phyloP scores from a whole-genome alignment of 2,329 filamentous ascomycete species.

The Cyphellophora europaea region DNA sequence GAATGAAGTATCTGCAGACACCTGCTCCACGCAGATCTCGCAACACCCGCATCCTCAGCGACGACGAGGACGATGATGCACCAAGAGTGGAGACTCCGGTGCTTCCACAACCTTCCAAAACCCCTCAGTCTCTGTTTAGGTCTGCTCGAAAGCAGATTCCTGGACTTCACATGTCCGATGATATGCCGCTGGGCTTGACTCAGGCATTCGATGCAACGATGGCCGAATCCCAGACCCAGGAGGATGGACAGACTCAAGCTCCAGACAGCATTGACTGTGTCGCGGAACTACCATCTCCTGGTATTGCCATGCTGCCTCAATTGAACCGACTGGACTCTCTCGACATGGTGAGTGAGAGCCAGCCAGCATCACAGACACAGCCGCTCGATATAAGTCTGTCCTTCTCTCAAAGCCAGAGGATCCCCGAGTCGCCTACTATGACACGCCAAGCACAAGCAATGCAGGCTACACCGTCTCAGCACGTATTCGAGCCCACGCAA shows the following conservation, averaged over 20 bases:
- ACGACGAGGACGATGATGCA: slow-evolving; percentile 52
- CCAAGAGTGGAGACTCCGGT: slow-evolving; percentile 14
- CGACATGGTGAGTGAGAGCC: slow-evolving; percentile 49
- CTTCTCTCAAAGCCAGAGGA: slow-evolving; percentile 51
- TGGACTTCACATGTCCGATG: slow-evolving; percentile 45
- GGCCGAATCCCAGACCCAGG: slow-evolving; percentile 44
- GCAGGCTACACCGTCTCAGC: slow-evolving; percentile 24
- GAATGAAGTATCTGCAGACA: slow-evolving; percentile 4
- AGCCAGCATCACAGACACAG: slow-evolving; percentile 34
- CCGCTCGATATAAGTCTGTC: slow-evolving; percentile 42
- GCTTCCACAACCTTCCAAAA: slow-evolving; percentile 23
- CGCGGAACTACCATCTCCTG: slow-evolving; percentile 41
- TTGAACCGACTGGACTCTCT: slow-evolving; percentile 53
- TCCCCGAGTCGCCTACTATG: slow-evolving; percentile 13
- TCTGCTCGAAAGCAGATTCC: slow-evolving; percentile 64
- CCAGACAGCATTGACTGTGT: slow-evolving; percentile 44
- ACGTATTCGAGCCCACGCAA: slow-evolving; percentile 58
- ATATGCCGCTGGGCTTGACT: slow-evolving; percentile 58
- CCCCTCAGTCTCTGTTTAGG: slow-evolving; percentile 54
- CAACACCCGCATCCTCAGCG: slow-evolving; percentile 52
- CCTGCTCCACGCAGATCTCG: slow-evolving; percentile 39
- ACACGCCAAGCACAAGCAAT: slow-evolving; percentile 6
- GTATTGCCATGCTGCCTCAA: slow-evolving; percentile 43
- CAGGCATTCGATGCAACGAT: slow-evolving; percentile 89
- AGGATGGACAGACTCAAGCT: slow-evolving; percentile 24